Evolutionary conservation across 148 eudicot species (phyloP), one percentile per base, ranked within the genome.

Genomic region (Oxyria digyna): DNA sequence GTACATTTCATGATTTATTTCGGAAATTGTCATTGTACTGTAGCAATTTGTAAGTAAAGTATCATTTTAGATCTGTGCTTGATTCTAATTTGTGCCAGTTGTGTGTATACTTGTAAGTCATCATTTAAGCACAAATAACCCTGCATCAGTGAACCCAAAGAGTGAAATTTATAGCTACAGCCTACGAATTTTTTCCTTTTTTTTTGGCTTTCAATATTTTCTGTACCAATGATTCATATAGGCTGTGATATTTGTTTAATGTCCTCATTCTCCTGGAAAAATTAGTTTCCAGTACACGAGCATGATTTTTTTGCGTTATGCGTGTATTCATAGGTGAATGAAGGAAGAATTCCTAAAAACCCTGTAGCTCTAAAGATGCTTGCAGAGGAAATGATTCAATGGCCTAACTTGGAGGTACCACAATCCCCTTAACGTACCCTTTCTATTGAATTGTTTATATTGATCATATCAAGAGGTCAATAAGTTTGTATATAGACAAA

Each of bases 351-450:
- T 69, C 97, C 97, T 0, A 72, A 80, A 77, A 65, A 91, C 71
- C 87, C 84, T 33, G 37, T 73, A 54, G 91, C 96, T 57, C 77
- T 91, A 49, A 79, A 55, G 42, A 78, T 91, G 83, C 86, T 91
- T 38, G 96, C 93, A 31, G 96, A 89, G 80, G 97, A 91, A 81
- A 81, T 91, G 91, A 67, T 69, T 29, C 82, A 77, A 72, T 91
- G 97, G 97, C 97, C 97, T 69, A 91, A 89, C 76, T 81, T 91
- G 74, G 97, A 91, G 92, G 96, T 91, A 81, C 15, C 69, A 35
- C 31, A 59, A 91, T 91, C 79, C n/a, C 69, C 18, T 59, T 13
- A 6, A 27, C 65, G 6, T 35, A 35, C 3, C 6, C 65, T 20
- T n/a, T 59, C 1, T 26, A 29, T 3, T 4, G 21, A 5, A 26